phyloP scores from a whole-genome alignment of 768 basidiomycete genomes.

The Kwoniella mangroviensis region DNA sequence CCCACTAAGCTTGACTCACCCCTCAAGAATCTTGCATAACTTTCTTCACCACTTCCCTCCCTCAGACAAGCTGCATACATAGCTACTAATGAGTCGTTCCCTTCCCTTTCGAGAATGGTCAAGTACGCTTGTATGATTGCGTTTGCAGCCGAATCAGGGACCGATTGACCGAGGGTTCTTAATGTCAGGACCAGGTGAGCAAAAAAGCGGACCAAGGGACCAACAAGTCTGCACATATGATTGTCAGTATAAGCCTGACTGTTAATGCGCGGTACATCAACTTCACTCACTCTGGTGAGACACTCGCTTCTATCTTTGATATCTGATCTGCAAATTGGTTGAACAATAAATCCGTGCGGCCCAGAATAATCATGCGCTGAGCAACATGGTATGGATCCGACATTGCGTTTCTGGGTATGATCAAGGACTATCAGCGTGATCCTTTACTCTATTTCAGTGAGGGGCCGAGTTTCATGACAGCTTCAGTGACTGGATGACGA shows the following conservation, averaged over 20 bases:
- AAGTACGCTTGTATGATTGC: constrained; percentile 86
- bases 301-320: constrained; percentile 40
- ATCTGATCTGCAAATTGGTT: constrained; percentile 62
- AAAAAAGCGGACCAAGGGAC: constrained; percentile 73
- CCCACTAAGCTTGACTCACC: constrained; percentile 43
- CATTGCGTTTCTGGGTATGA: constrained; percentile 35
- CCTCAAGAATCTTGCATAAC: constrained; percentile 87
- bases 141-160: constrained; percentile 76
- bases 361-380: constrained; percentile 58
- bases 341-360: constrained; percentile 67
- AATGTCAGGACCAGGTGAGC: constrained; percentile 89
- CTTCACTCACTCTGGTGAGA: constrained; percentile 56
- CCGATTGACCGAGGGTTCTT: constrained; percentile 74
- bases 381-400: constrained; percentile 58
- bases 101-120: constrained; percentile 79
- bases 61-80: constrained; percentile 91
- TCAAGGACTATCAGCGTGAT: constrained; percentile 1
- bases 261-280: not conserved
- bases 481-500: not conserved
- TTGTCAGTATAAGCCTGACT: constrained; percentile 4
- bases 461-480: too few relatives aligned
- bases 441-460: not conserved
- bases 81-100: constrained; percentile 83
- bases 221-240: constrained; percentile 55
- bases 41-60: constrained; percentile 81